A percentile compares a stretch with the other conserved stretches of the same genome.
These are phyloP conservation scores for Candida germanica DNA, from an alignment of 805 yeast species.

Conservation along the genomic window DNA sequence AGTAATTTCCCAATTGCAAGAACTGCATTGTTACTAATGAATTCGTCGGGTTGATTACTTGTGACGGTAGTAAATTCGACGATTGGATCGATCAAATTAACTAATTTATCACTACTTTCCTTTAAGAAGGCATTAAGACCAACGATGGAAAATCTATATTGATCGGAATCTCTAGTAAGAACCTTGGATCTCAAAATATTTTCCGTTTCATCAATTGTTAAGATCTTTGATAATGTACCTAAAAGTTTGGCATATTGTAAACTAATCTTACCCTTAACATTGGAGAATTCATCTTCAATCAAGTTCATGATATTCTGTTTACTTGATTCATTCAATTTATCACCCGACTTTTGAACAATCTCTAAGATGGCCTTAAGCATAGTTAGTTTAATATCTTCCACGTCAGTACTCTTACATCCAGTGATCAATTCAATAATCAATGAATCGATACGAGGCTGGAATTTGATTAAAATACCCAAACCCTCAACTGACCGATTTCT, in stretches of 20 bases:
- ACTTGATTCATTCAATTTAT: slow-evolving; percentile 70
- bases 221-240: slow-evolving; percentile 70
- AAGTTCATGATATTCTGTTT: slow-evolving; percentile 65
- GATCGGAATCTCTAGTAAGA: slow-evolving; percentile 44
- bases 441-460: slow-evolving; percentile 93
- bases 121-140: slow-evolving; percentile 77
- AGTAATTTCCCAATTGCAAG: slow-evolving; percentile 80
- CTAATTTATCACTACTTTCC: slow-evolving; percentile 65
- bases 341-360: slow-evolving; percentile 77
- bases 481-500: slow-evolving; percentile 87
- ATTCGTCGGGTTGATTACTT: slow-evolving; percentile 39
- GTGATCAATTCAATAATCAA: slow-evolving; percentile 77
- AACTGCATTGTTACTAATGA: slow-evolving; percentile 71
- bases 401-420: slow-evolving; percentile 67
- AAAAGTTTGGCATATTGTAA: slow-evolving; percentile 75
- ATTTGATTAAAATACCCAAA: slow-evolving; percentile 79
- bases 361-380: slow-evolving; percentile 83
- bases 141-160: slow-evolving; percentile 56
- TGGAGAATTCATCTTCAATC: slow-evolving; percentile 65
- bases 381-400: slow-evolving; percentile 73
- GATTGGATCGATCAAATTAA: slow-evolving; percentile 50
- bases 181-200: slow-evolving; percentile 60
- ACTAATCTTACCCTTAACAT: slow-evolving; percentile 55
- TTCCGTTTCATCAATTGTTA: slow-evolving; percentile 61
- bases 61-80: slow-evolving; percentile 48